Conservation (phyloP, 148 eudicot species). For the Diospyros lotus region DNA sequence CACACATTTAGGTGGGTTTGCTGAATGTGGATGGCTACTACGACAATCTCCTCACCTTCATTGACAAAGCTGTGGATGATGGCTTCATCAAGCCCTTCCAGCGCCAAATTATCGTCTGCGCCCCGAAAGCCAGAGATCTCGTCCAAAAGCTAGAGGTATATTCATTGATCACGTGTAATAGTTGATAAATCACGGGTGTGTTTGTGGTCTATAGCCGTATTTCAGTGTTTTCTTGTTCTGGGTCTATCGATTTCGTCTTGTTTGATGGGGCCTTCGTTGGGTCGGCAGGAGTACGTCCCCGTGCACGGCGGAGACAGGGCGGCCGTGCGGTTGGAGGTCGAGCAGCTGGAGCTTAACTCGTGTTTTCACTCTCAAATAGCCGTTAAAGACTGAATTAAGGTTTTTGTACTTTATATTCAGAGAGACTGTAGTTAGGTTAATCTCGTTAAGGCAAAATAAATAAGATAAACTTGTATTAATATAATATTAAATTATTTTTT, state of each 20-base stretch:
- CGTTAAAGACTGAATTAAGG: slow-evolving; percentile 5
- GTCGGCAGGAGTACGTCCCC: slow-evolving; percentile 53
- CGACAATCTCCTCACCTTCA: slow-evolving; percentile 50
- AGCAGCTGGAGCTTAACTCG: slow-evolving; percentile 40
- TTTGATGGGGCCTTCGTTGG: slow-evolving; percentile 8
- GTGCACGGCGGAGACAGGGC: slow-evolving; percentile 53
- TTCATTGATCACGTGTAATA: no score
- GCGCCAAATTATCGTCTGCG: slow-evolving; percentile 65
- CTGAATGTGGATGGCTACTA: slow-evolving; percentile 81
- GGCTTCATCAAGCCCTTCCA: slow-evolving; percentile 64
- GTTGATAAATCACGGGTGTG: no score
- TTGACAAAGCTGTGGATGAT: slow-evolving; percentile 74
- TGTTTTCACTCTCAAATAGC: slow-evolving; percentile 42
- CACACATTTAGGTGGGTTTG: slow-evolving; percentile 48
- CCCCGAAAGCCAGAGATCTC: slow-evolving; percentile 57
- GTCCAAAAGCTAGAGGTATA: slow-evolving; percentile 57
- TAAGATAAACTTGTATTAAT: no score
- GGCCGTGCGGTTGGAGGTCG: slow-evolving; percentile 60
- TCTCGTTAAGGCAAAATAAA: no score
- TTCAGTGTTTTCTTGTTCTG: background rate
- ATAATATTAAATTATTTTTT: no score
- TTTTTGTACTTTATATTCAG: no score
- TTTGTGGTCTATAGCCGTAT: no score
- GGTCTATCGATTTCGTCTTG: slow-evolving; percentile 6
- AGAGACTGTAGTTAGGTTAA: background rate